Evolutionary conservation across 1,139 yeast species (phyloP), one percentile per base, ranked within the genome.

Genomic region (Saccharomycopsis hybrid): DNA sequence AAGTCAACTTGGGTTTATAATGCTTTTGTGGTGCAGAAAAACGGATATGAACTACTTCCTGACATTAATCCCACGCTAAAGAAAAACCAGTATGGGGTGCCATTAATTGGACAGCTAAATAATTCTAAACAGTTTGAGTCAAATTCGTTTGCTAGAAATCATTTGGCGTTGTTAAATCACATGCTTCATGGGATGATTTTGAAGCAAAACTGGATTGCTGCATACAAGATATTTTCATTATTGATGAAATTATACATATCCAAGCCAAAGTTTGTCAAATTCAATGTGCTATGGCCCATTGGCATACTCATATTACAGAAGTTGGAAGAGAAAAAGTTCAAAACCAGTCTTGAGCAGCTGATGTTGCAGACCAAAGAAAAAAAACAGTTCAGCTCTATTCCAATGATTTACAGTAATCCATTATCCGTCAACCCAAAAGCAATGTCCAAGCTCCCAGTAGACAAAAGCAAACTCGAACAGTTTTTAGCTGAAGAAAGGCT

Each of bases 21-120:
- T 5, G 18, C 36, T 24, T 47, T 31, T 11, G n/a, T 3, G 5
- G 35, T 47, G 3, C n/a, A 25, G 24, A 32, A 43, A 3, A 27
- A 9, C 5, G 49, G 49, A 5, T 37, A 27, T 38, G 49, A 47
- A 41, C 18, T 41, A 8, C 42, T 47, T n/a, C 49, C 49, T 27
- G 5, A 30, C 3, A 25, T 41, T 30, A 25, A n/a, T 33, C 44
- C 27, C 4, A 11, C 31, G n/a, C 5, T 2, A 8, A n/a, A n/a
- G n/a, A n/a, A n/a, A n/a, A n/a, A n/a, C n/a, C n/a, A n/a, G n/a
- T n/a, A n/a, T n/a, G n/a, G n/a, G n/a, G n/a, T n/a, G n/a, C n/a
- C n/a, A n/a, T n/a, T n/a, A n/a, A n/a, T n/a, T n/a, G n/a, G n/a
- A n/a, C n/a, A n/a, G n/a, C n/a, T n/a, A n/a, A n/a, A n/a, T n/a